Base-by-base conservation (phyloP, 1,284 basidiomycete genomes). In the Macrocystidia cucumis region DNA sequence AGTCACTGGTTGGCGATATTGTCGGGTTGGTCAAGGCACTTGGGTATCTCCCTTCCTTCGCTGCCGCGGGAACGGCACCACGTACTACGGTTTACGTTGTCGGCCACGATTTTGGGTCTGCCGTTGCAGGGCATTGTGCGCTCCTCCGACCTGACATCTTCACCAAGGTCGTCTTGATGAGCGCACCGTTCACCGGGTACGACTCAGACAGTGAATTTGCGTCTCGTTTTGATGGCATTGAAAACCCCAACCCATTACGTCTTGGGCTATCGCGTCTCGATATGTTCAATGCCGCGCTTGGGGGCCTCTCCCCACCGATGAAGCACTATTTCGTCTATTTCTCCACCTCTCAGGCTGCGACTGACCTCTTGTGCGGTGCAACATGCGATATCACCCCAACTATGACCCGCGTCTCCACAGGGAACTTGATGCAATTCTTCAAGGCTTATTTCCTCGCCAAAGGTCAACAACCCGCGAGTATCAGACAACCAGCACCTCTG, bases 81-180 rank as follows among this genome's bases (percentile, higher is more conserved):
- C n/a, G n/a, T n/a, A n/a, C n/a, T n/a, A n/a, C n/a, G n/a, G n/a
- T n/a, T n/a, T n/a, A n/a, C n/a, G 55, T 80, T 30, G 55, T 80
- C 2, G 77, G 77, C 0, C 76, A 80, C 48, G 77, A 81, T 47
- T 68, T 69, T 39, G 78, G 78, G 9, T 73, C 77, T 4, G 12
- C 40, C 14, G 52, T 78, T 13, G 72, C 75, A 3, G 72, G 63
- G 1, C 58, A 62, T 48, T 72, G 69, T 42, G 62, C 74, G 3
- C 62, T 75, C 39, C 62, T 69, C 20, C 60, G 69, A 3, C 76
- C 74, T 0, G 72, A 78, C 39, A 38, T 80, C 4, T 77, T 79
- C 53, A 54, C 54, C 28, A 62, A 65, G 4, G 62, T 77, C 29
- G 68, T 78, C 16, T 51, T 78, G 45, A 76, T 78, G 72, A 77